Evolutionary conservation across 257 asterid species (phyloP).

Genomic region (Fraxinus excelsior): DNA sequence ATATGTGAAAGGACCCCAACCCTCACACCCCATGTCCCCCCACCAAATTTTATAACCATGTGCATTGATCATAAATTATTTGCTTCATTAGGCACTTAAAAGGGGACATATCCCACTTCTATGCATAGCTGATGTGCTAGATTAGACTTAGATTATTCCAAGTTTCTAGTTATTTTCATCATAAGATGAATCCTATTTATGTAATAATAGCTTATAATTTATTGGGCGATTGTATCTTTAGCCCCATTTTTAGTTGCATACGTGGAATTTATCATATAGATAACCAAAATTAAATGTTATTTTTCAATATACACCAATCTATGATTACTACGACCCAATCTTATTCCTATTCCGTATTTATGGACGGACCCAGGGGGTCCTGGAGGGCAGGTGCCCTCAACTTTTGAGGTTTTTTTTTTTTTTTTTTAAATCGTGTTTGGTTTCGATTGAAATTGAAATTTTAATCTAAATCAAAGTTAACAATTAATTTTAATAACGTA

Average conservation of each 20-base stretch:
- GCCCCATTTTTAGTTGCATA: not conserved
- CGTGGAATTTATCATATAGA: not conserved
- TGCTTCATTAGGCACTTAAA: conserved; percentile 1
- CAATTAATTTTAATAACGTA: too few species aligned
- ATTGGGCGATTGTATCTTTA: not conserved
- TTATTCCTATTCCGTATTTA: too few species aligned
- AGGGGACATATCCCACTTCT: conserved; percentile 1
- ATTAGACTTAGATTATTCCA: not conserved
- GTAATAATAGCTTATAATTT: not conserved
- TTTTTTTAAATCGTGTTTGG: too few species aligned
- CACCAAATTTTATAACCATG: conserved; percentile 50
- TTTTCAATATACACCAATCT: too few species aligned
- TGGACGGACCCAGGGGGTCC: too few species aligned
- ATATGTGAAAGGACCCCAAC: conserved; percentile 55
- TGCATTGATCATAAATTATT: conserved; percentile 36
- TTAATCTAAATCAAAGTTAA: too few species aligned
- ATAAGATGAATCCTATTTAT: not conserved
- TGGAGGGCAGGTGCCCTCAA: too few species aligned
- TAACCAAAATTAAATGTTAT: too few species aligned
- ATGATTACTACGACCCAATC: too few species aligned
- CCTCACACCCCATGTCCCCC: conserved; percentile 18
- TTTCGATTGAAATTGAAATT: too few species aligned
- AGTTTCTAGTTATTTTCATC: not conserved
- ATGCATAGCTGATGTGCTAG: not conserved
- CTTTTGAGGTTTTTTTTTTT: too few species aligned